These are phyloP conservation scores for Coemansia sp. DNA, from an alignment of 192 early-diverging fungal genomes.

Conservation along the genomic window DNA sequence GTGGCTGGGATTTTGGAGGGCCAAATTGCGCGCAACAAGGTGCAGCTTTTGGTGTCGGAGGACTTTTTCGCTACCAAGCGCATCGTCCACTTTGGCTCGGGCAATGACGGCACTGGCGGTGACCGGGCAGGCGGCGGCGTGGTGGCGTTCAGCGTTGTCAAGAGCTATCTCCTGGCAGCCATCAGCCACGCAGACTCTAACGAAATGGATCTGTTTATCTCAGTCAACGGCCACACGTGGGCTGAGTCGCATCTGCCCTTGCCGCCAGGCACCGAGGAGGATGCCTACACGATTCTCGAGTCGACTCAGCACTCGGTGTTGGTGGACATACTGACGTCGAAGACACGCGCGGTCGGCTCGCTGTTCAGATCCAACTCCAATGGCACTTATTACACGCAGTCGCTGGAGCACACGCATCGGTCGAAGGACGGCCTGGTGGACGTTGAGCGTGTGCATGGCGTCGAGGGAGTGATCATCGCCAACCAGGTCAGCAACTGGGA, in stretches of 20 bases:
- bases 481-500: constrained; percentile 84
- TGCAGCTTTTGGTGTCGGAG: constrained; percentile 68
- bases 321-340: constrained; percentile 67
- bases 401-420: constrained; percentile 81
- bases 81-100: constrained; percentile 58
- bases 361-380: constrained; percentile 86
- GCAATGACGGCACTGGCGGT: constrained; percentile 51
- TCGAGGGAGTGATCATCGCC: constrained; percentile 80
- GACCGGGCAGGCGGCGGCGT: constrained; percentile 64
- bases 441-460: constrained; percentile 82
- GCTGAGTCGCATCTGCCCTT: constrained; percentile 63
- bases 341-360: constrained; percentile 57
- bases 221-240: constrained; percentile 66
- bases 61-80: constrained; percentile 68
- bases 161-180: constrained; percentile 70
- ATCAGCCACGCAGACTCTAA: constrained; percentile 57
- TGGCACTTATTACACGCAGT: constrained; percentile 80
- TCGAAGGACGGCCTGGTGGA: constrained; percentile 75
- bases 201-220: constrained; percentile 65
- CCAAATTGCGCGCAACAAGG: constrained; percentile 12
- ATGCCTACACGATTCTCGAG: constrained; percentile 85
- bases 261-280: constrained; percentile 52
- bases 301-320: constrained; percentile 71
- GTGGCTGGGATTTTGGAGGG: constrained; percentile 30
- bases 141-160: constrained; percentile 68